phyloP scores from a whole-genome alignment of 2,329 filamentous ascomycete species.

The Verticillium longisporum region DNA sequence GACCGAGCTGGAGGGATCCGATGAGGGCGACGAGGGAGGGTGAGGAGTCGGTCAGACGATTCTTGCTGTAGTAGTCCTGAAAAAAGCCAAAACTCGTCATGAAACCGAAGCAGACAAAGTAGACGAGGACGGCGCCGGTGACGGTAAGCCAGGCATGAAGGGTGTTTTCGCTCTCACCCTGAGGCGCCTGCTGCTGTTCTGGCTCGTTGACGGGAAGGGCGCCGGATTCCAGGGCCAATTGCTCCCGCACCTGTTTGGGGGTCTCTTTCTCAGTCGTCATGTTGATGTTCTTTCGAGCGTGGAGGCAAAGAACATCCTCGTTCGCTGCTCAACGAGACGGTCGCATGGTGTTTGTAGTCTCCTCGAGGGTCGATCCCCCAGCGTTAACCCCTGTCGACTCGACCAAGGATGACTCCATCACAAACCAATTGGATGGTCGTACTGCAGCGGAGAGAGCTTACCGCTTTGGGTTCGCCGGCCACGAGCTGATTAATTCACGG shows the following conservation, averaged over 20 bases:
- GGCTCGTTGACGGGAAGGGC: neutral
- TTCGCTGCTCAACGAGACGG: neutral
- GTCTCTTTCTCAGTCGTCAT: neutral
- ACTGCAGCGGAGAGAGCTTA: neutral
- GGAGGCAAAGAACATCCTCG: neutral
- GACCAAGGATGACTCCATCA: neutral
- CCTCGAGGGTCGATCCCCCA: neutral
- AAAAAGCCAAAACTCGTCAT: slow-evolving; percentile 37
- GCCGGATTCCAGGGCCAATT: neutral
- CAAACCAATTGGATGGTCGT: neutral
- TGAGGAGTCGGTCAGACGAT: slow-evolving; percentile 21
- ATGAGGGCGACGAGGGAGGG: slow-evolving; percentile 37
- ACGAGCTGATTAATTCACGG: neutral
- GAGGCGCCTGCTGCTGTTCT: neutral
- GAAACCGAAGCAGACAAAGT: slow-evolving; percentile 16
- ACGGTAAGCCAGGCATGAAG: slow-evolving; percentile 6
- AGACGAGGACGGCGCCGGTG: slow-evolving; percentile 7
- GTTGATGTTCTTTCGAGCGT: neutral
- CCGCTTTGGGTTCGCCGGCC: neutral
- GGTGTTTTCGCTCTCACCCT: slow-evolving; percentile 1
- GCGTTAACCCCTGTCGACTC: neutral
- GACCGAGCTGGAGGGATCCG: slow-evolving; percentile 31
- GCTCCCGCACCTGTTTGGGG: neutral
- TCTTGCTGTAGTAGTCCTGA: slow-evolving; percentile 34
- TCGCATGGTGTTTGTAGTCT: neutral